Conservation (phyloP, 352 stramenopile species). For the Phytophthora europaea region DNA sequence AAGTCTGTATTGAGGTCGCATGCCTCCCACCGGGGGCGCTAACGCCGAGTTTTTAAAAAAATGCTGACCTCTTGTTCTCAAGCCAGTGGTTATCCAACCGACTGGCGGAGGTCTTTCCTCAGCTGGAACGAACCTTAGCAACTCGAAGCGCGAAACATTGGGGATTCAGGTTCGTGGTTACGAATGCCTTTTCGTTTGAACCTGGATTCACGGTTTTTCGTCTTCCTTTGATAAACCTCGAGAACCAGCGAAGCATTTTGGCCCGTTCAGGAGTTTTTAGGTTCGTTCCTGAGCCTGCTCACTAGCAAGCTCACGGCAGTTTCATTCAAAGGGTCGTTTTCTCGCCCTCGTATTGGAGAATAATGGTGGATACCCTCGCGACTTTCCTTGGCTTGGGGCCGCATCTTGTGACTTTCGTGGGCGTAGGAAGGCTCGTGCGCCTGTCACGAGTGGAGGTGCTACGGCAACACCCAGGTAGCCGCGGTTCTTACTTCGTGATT, state of each 20-base stretch:
- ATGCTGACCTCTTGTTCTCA: too few relatives aligned
- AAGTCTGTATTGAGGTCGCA: too few relatives aligned
- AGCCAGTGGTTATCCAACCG: too few relatives aligned
- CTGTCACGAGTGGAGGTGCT: not conserved
- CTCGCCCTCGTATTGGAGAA: not conserved
- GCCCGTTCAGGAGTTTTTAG: conserved; percentile 13
- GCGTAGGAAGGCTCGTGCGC: not conserved
- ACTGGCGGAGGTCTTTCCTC: too few relatives aligned
- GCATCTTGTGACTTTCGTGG: not conserved
- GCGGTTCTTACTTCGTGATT: conserved; percentile 9
- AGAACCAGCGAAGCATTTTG: conserved; percentile 6
- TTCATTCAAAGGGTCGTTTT: conserved; percentile 1
- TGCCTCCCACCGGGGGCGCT: too few relatives aligned
- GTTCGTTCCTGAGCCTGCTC: not conserved
- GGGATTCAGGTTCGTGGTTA: conserved; percentile 1
- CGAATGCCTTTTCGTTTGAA: conserved; percentile 9
- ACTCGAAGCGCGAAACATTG: too few relatives aligned
- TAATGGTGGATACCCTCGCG: not conserved
- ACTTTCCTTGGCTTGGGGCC: not conserved
- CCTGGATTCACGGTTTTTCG: not conserved
- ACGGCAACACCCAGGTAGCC: too few relatives aligned
- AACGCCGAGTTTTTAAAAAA: too few relatives aligned
- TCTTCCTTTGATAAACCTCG: conserved; percentile 1
- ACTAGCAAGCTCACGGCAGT: not conserved
- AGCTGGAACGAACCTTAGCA: too few relatives aligned